Evolutionary conservation across 2,329 filamentous ascomycete genomes (phyloP), one percentile per base, ranked within the genome.

Genomic region (Xylariaceae sp.): DNA sequence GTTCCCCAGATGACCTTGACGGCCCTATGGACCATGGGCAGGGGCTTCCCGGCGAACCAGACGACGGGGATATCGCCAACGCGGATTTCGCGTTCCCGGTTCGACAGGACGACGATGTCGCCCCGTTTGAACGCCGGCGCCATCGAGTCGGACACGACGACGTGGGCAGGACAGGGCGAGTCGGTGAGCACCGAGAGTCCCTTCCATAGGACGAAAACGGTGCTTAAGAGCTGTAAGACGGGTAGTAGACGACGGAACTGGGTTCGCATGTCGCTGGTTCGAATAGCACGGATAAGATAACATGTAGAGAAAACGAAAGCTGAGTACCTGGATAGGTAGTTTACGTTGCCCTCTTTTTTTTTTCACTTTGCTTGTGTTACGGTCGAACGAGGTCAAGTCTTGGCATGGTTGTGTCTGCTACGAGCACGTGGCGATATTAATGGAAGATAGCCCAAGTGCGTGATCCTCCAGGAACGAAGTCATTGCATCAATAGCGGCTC

Each of bases 21-120:
- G 12, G 59, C 61, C 21, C 66, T 52, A 48, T 68, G 66, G 10
- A 68, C 66, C 66, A 67, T 68, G 20, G 66, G 66, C 43, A 67
- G 43, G 6, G 61, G 54, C 3, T 23, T 26, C 7, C 52, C 56
- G 3, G 42, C 12, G 43, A 68, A 68, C 66, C 65, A 68, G 18
- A 67, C 51, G n/a, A 68, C 63, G 2, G 66, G 65, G 20, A 68
- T 66, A n/a, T 68, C 65, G 1, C 66, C 66, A 14, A 61, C 54
- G 5, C 56, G 32, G 29, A 68, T 50, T 2, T 44, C 37, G 0
- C 41, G 23, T 19, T 37, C 23, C 4, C 56, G 40, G 44, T 67
- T 68, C 42, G 52, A 67, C 6, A 68, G 44, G 16, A 68, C 40
- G 6, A 68, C 53, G 20, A 68, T 54, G 44, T 68, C 66, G 12